A percentile compares a stretch with the other conserved stretches of the same genome.
Conservation (phyloP, 805 yeast species). For the Myxozyma mucilagina region DNA sequence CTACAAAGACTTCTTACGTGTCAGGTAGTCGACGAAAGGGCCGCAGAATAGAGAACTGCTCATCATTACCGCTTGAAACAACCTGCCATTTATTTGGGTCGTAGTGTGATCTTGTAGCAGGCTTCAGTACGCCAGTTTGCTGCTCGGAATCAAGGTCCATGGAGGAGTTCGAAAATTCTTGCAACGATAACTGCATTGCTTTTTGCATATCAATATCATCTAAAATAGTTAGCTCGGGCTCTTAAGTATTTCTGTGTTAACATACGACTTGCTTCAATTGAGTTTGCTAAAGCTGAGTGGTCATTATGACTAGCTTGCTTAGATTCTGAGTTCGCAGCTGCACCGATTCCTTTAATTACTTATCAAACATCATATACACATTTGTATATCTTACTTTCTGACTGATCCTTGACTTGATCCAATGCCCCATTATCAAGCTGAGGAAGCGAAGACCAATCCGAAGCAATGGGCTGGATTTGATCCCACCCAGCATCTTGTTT, state of each 20-base stretch:
- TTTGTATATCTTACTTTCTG: background rate
- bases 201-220: conserved; percentile 25
- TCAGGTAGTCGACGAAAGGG: conserved; percentile 3
- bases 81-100: conserved; percentile 35
- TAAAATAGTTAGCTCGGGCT: background rate
- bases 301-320: no score
- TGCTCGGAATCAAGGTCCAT: conserved; percentile 19
- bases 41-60: background rate
- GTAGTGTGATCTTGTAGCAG: conserved; percentile 33
- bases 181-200: conserved; percentile 30
- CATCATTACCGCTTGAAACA: conserved; percentile 7
- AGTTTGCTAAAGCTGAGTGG: no score
- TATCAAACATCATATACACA: background rate
- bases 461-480: conserved; percentile 5
- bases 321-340: no score
- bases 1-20: background rate
- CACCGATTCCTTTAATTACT: background rate
- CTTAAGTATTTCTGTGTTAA: no score
- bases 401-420: conserved; percentile 7
- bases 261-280: no score
- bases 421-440: background rate
- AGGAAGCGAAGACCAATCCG: no score
- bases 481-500: conserved; percentile 12
- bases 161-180: conserved; percentile 13
- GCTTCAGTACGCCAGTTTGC: conserved; percentile 34